phyloP scores from a whole-genome alignment of 2,329 filamentous ascomycete genomes.

The Rachicladosporium sp. region DNA sequence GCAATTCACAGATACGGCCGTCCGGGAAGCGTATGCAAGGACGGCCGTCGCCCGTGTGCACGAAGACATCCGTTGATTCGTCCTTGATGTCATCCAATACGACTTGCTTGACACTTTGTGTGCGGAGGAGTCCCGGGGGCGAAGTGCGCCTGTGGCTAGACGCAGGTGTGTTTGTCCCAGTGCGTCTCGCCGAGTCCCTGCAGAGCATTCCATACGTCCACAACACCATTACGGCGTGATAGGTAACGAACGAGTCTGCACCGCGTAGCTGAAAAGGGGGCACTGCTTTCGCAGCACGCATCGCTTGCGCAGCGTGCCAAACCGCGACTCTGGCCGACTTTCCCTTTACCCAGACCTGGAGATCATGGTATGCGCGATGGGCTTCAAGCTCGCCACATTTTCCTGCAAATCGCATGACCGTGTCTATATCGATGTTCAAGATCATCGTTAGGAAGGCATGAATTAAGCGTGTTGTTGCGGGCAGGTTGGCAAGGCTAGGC shows the following conservation, averaged over 20 bases:
- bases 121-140: too few relatives aligned
- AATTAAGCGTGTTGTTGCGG: constrained; percentile 5
- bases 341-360: constrained; percentile 9
- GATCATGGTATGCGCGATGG: constrained; percentile 9
- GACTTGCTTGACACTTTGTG: not conserved
- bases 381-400: constrained; percentile 13
- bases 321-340: constrained; percentile 11
- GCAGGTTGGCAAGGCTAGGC: not conserved
- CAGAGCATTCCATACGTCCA: constrained; percentile 13
- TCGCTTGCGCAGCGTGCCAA: constrained; percentile 10
- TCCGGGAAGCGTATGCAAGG: constrained; percentile 7
- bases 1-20: constrained; percentile 6
- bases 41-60: constrained; percentile 8
- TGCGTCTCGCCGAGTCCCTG: constrained; percentile 5
- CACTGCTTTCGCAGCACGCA: constrained; percentile 7
- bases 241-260: constrained; percentile 9
- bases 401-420: constrained; percentile 10
- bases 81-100: constrained; percentile 8
- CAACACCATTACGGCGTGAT: constrained; percentile 11
- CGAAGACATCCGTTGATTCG: constrained; percentile 4
- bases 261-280: constrained; percentile 10
- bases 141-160: not conserved
- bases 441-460: constrained; percentile 11
- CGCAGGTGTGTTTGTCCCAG: constrained; percentile 3
- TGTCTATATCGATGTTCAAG: constrained; percentile 10